These are phyloP conservation scores for Yamadazyma atmosphaerica DNA, from an alignment of 1,139 yeast species.

Conservation along the genomic window DNA sequence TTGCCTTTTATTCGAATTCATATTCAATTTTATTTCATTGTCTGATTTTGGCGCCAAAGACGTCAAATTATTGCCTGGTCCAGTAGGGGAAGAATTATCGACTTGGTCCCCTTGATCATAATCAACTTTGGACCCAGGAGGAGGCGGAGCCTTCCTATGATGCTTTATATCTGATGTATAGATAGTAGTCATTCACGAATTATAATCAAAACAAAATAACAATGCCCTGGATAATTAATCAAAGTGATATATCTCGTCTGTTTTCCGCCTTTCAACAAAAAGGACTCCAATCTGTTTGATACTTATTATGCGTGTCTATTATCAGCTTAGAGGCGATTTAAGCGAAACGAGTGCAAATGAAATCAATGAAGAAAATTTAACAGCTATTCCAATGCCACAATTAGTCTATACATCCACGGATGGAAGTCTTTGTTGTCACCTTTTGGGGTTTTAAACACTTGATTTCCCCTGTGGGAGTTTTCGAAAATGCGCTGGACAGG, in stretches of 20 bases:
- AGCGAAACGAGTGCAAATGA: not conserved
- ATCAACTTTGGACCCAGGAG: conserved; percentile 22
- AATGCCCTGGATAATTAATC: not conserved
- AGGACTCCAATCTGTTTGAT: no score
- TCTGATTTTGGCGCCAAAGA: conserved; percentile 3
- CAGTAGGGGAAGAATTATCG: not conserved
- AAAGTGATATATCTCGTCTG: not conserved
- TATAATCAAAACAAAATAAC: not conserved
- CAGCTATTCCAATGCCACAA: not conserved
- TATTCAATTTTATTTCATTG: conserved; percentile 21
- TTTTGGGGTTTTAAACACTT: not conserved
- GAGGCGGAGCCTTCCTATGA: conserved; percentile 50
- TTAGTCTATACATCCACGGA: not conserved
- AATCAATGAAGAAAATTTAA: not conserved
- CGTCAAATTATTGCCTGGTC: conserved; percentile 5
- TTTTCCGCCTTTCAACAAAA: not conserved
- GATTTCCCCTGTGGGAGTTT: conserved; percentile 1
- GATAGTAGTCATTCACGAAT: conserved; percentile 43
- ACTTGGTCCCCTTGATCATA: not conserved
- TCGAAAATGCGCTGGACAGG: not conserved
- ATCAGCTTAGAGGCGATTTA: no score
- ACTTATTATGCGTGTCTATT: no score
- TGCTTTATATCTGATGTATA: conserved; percentile 47
- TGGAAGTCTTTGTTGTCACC: not conserved
- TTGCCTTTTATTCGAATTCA: conserved; percentile 32